Conservation (phyloP, 768 basidiomycete species). For the Tephrocybe sp. region DNA sequence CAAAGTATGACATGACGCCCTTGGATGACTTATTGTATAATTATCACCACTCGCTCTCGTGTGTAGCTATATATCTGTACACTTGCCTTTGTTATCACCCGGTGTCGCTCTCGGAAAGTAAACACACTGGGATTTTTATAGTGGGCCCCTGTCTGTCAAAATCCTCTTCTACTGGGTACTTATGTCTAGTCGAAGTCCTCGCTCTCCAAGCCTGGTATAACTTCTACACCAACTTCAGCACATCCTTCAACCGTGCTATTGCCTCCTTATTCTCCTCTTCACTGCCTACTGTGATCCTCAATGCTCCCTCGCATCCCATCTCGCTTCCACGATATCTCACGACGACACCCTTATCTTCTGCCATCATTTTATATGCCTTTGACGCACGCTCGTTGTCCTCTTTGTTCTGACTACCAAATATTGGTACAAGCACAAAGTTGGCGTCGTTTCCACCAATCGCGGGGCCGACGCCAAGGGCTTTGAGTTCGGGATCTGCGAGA, state of each 20-base stretch:
- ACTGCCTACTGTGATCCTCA: constrained; percentile 89
- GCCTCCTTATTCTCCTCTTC: constrained; percentile 61
- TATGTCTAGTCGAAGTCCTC: no score
- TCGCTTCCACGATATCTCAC: constrained; percentile 89
- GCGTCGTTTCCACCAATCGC: constrained; percentile 82
- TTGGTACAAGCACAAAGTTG: constrained; percentile 85
- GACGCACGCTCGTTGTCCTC: constrained; percentile 58
- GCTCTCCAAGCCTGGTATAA: no score
- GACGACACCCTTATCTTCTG: constrained; percentile 84
- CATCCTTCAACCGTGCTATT: no score
- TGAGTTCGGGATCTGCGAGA: constrained; percentile 41
- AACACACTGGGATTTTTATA: no score
- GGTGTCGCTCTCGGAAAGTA: no score
- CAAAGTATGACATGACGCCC: constrained; percentile 32
- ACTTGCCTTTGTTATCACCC: no score
- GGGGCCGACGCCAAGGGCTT: constrained; percentile 52
- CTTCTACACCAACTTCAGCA: no score
- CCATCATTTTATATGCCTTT: constrained; percentile 74
- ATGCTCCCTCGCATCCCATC: constrained; percentile 79
- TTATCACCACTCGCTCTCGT: no score
- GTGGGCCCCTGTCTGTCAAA: no score
- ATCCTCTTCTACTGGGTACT: no score
- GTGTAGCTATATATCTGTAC: no score
- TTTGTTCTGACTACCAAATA: constrained; percentile 45
- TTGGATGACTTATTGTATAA: no score